A percentile compares a stretch with the other conserved stretches of the same genome.
phyloP scores from a whole-genome alignment of 805 yeast genomes.

The Candida jianshihensis region DNA sequence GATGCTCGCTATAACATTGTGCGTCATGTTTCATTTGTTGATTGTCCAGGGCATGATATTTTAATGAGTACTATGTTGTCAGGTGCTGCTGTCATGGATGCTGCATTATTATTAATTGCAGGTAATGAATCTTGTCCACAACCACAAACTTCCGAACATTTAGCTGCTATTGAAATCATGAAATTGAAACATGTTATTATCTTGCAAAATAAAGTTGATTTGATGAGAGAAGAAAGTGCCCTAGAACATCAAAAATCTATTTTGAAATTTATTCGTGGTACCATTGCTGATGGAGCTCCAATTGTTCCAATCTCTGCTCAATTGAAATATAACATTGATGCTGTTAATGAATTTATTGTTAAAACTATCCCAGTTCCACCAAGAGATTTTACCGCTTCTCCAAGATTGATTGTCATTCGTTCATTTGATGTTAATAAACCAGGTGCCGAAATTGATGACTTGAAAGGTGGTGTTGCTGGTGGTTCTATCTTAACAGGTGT shows the following conservation, averaged over 20 bases:
- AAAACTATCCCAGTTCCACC: conserved; percentile 94
- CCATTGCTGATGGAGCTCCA: conserved; percentile 98
- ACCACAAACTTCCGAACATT: conserved; percentile 98
- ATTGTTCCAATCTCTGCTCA: conserved; percentile 98
- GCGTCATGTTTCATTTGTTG: conserved; percentile 97
- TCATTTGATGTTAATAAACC: conserved; percentile 99
- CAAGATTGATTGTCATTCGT: conserved; percentile 93
- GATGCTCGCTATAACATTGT: conserved; percentile 81
- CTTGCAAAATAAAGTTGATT: conserved; percentile 95
- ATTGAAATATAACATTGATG: conserved; percentile 96
- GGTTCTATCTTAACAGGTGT: conserved; percentile 98
- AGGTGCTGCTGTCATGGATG: conserved; percentile 99
- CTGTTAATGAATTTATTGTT: conserved; percentile 94
- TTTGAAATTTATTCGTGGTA: conserved; percentile 88
- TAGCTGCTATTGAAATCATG: conserved; percentile 99
- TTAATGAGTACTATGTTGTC: conserved; percentile 99
- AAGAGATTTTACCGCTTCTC: conserved; percentile 90
- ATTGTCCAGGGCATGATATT: conserved; percentile 99
- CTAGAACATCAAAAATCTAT: conserved; percentile 92
- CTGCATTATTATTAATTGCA: conserved; percentile 91
- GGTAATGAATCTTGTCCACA: conserved; percentile 99
- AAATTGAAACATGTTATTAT: conserved; percentile 94
- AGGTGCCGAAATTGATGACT: conserved; percentile 93
- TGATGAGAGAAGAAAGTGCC: conserved; percentile 96
- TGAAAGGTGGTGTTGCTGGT: conserved; percentile 99